A percentile compares a stretch with the other conserved stretches of the same genome.
phyloP scores from a whole-genome alignment of 306 rosid genomes.

The Casuarina cunninghamiana region DNA sequence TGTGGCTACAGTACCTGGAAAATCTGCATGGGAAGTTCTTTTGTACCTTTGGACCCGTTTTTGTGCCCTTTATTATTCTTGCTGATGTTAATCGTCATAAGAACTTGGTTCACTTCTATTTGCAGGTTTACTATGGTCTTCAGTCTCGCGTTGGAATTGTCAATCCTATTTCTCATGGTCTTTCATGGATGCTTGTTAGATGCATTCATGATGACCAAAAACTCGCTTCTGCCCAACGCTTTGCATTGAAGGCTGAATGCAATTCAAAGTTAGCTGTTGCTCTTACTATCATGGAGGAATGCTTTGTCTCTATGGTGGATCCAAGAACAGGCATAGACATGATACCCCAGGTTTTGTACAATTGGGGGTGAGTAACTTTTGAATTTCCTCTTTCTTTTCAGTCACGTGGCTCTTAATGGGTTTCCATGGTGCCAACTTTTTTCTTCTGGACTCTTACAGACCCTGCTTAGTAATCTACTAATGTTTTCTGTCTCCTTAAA shows the following conservation, averaged over 20 bases:
- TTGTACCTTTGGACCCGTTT: too few relatives aligned
- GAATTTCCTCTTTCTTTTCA: slow-evolving; percentile 17
- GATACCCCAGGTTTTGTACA: slow-evolving; percentile 90
- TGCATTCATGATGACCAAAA: slow-evolving; percentile 91
- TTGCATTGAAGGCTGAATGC: slow-evolving; percentile 93
- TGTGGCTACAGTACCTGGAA: too few relatives aligned
- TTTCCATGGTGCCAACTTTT: background rate
- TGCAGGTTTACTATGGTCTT: slow-evolving; percentile 75
- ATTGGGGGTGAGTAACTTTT: slow-evolving; percentile 74
- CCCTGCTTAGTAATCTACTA: background rate
- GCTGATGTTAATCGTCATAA: background rate
- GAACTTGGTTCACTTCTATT: slow-evolving; percentile 30
- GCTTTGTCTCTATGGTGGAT: slow-evolving; percentile 93
- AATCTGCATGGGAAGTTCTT: too few relatives aligned
- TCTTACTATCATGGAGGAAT: slow-evolving; percentile 95
- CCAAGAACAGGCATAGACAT: slow-evolving; percentile 96
- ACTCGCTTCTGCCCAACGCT: slow-evolving; percentile 78
- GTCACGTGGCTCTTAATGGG: slow-evolving; percentile 15
- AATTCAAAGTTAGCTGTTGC: slow-evolving; percentile 90
- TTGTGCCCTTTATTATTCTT: too few relatives aligned
- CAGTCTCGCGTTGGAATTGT: slow-evolving; percentile 73
- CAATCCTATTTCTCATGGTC: slow-evolving; percentile 58
- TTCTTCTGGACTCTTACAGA: background rate
- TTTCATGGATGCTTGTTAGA: slow-evolving; percentile 81
- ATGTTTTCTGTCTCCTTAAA: background rate